Conservation (phyloP, 192 early-diverging fungal genomes). For the Gaertneriomyces sp. region DNA sequence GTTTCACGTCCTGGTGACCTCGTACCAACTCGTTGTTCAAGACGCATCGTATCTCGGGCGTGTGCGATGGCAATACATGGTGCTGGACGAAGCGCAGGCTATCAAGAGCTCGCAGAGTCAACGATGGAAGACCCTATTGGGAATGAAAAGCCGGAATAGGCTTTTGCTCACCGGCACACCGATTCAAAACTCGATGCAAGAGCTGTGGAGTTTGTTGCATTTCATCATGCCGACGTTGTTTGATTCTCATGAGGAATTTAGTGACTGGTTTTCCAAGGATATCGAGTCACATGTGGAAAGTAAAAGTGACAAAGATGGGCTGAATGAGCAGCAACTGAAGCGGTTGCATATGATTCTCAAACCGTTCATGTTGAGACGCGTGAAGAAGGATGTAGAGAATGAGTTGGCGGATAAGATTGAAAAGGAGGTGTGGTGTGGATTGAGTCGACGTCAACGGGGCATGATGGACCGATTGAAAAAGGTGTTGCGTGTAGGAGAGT, state of each 20-base stretch:
- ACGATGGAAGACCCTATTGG: slow-evolving; percentile 83
- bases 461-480: slow-evolving; percentile 26
- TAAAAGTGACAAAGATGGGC: slow-evolving; percentile 52
- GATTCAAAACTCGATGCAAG: slow-evolving; percentile 92
- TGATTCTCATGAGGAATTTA: slow-evolving; percentile 89
- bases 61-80: slow-evolving; percentile 94
- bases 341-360: slow-evolving; percentile 88
- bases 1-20: slow-evolving; percentile 87
- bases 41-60: slow-evolving; percentile 78
- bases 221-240: slow-evolving; percentile 96
- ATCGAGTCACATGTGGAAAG: slow-evolving; percentile 85
- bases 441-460: slow-evolving; percentile 24
- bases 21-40: slow-evolving; percentile 80
- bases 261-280: slow-evolving; percentile 91
- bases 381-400: slow-evolving; percentile 86
- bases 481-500: slow-evolving; percentile 40
- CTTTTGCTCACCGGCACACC: slow-evolving; percentile 87
- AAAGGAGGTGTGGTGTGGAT: slow-evolving; percentile 55
- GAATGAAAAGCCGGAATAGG: slow-evolving; percentile 81
- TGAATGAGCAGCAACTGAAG: slow-evolving; percentile 81
- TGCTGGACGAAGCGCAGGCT: slow-evolving; percentile 91
- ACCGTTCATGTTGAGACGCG: slow-evolving; percentile 90
- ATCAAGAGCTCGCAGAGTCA: slow-evolving; percentile 73
- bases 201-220: slow-evolving; percentile 88
- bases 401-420: slow-evolving; percentile 92